A percentile compares a stretch with the other conserved stretches of the same genome.
Conservation (phyloP, 108 stramenopile genomes). For the Skeletonema costatum region DNA sequence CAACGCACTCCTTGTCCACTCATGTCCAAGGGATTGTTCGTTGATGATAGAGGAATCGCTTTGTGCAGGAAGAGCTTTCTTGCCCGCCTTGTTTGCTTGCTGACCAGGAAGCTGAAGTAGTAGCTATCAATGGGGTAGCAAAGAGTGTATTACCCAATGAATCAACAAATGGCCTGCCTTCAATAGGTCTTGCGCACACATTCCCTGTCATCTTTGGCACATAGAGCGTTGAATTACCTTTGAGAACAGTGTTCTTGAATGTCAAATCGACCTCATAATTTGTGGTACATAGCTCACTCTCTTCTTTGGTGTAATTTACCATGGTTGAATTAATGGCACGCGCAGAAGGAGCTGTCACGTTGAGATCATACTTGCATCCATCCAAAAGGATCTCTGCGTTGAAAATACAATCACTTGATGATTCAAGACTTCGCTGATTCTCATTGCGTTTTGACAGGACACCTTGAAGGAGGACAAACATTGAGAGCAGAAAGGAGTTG, state of each 20-base stretch:
- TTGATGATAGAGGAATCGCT: background rate
- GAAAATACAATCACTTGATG: constrained; percentile 10
- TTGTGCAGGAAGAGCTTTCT: background rate
- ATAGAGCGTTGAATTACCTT: background rate
- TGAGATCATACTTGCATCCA: constrained; percentile 9
- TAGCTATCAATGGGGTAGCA: constrained; percentile 2
- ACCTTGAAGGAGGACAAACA: background rate
- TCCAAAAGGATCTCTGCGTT: constrained; percentile 19
- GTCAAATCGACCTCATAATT: constrained; percentile 19
- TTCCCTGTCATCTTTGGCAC: background rate
- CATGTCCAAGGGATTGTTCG: constrained; percentile 22
- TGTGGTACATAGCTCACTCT: constrained; percentile 9
- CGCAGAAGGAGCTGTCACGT: constrained; percentile 16
- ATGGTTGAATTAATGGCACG: constrained; percentile 5
- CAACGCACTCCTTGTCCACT: constrained; percentile 50
- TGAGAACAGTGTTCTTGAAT: background rate
- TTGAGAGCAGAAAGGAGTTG: background rate
- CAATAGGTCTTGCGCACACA: constrained; percentile 20
- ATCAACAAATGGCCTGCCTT: constrained; percentile 58
- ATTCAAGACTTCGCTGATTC: background rate
- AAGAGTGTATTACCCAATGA: constrained; percentile 22
- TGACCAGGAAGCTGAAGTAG: background rate
- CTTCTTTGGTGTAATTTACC: background rate
- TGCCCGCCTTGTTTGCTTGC: background rate
- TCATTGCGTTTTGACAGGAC: background rate